These are phyloP conservation scores for Fistulifera solaris DNA, from an alignment of 108 stramenopile species.

Conservation along the genomic window DNA sequence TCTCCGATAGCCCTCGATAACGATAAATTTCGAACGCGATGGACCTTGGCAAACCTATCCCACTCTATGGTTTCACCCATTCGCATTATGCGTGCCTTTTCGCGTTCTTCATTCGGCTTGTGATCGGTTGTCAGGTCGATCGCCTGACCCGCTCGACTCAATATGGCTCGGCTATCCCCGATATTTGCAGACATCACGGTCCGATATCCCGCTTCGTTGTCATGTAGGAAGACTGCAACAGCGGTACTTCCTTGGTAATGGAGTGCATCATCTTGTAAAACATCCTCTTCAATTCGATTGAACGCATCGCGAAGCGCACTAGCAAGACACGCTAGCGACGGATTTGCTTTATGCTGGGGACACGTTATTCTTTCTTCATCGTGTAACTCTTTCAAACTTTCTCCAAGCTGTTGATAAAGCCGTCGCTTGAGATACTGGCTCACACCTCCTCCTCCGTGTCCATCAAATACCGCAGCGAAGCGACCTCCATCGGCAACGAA, in stretches of 20 bases:
- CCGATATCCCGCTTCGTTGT: constrained; percentile 45
- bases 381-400: no score
- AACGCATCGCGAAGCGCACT: constrained; percentile 51
- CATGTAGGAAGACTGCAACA: constrained; percentile 79
- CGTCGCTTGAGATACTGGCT: constrained; percentile 73
- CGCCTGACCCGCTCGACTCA: constrained; percentile 35
- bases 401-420: constrained; percentile 25
- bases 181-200: constrained; percentile 90
- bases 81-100: constrained; percentile 54
- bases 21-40: constrained; percentile 91
- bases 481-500: constrained; percentile 23
- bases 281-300: constrained; percentile 55
- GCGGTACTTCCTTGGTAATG: constrained; percentile 90
- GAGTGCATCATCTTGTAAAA: constrained; percentile 41
- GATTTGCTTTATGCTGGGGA: no score
- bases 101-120: constrained; percentile 77
- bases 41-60: constrained; percentile 47
- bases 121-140: constrained; percentile 88
- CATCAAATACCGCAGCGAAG: constrained; percentile 93
- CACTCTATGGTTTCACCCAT: constrained; percentile 80
- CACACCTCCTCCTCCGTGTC: constrained; percentile 88
- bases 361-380: no score
- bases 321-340: no score
- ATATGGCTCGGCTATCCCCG: constrained; percentile 90
- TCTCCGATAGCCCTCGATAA: constrained; percentile 91